These are phyloP conservation scores for Botryotinia narcissicola DNA, from an alignment of 2,329 filamentous ascomycete genomes.

Conservation along the genomic window DNA sequence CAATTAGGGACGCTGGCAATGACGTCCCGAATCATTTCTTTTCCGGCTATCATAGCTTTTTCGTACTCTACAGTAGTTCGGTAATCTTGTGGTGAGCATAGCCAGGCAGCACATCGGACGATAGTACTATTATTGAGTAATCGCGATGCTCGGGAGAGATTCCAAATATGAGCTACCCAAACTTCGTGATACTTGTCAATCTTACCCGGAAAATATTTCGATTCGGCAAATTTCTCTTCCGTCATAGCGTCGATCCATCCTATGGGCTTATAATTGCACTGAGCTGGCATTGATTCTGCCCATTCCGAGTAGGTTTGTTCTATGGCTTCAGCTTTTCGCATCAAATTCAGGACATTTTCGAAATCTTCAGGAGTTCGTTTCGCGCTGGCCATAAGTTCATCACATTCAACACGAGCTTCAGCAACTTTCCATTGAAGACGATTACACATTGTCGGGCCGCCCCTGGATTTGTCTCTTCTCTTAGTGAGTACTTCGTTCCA, in stretches of 20 bases:
- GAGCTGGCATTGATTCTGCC: conserved; percentile 48
- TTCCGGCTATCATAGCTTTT: conserved; percentile 50
- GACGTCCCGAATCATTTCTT: conserved; percentile 55
- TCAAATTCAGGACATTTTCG: conserved; percentile 45
- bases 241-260: conserved; percentile 50
- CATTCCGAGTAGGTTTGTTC: conserved; percentile 52
- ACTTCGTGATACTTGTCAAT: conserved; percentile 59
- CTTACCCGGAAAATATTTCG: conserved; percentile 47
- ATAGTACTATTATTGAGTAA: conserved; percentile 54
- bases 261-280: conserved; percentile 51
- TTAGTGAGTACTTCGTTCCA: not conserved
- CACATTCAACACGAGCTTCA: conserved; percentile 10
- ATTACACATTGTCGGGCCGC: conserved; percentile 9
- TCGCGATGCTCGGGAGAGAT: conserved; percentile 52
- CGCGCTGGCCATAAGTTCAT: conserved; percentile 13
- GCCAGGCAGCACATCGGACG: conserved; percentile 59
- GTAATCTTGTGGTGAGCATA: conserved; percentile 58
- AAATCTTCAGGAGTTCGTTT: conserved; percentile 10
- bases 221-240: not conserved
- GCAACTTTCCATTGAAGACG: conserved; percentile 17
- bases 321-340: conserved; percentile 49
- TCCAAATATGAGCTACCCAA: conserved; percentile 58
- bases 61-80: conserved; percentile 60
- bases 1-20: conserved; percentile 59
- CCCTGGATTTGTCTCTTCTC: not conserved